A percentile compares a stretch with the other conserved stretches of the same genome.
phyloP scores from a whole-genome alignment of 495 filamentous ascomycete species.

The Aspergillus carlsbadensis region DNA sequence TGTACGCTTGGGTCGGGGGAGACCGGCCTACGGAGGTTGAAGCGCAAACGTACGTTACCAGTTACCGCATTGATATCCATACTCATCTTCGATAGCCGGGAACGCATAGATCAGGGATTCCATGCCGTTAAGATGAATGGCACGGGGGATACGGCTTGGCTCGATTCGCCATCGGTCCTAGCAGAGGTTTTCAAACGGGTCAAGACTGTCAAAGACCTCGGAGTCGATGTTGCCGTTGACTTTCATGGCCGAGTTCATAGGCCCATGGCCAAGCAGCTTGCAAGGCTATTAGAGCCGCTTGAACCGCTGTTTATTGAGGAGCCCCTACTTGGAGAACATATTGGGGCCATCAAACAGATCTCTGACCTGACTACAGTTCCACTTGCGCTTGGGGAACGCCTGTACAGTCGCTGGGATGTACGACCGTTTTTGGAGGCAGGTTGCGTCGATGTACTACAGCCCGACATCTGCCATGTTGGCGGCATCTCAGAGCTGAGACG shows the following conservation, averaged over 20 bases:
- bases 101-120: no score
- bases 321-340: conserved; percentile 70
- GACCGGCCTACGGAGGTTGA: conserved; percentile 74
- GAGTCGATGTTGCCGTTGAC: conserved; percentile 73
- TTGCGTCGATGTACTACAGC: conserved; percentile 73
- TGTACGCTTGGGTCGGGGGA: conserved; percentile 87
- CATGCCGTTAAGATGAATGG: conserved; percentile 79
- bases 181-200: conserved; percentile 65
- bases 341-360: conserved; percentile 66
- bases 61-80: no score
- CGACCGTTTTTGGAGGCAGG: conserved; percentile 68
- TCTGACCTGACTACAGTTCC: conserved; percentile 60
- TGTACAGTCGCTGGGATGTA: conserved; percentile 74
- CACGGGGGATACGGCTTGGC: conserved; percentile 75
- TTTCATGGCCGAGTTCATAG: conserved; percentile 79
- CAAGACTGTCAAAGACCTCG: conserved; percentile 65
- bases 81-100: no score
- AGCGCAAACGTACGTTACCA: conserved; percentile 51
- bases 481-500: conserved; percentile 71
- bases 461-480: conserved; percentile 73
- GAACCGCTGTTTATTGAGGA: conserved; percentile 77
- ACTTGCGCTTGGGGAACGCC: conserved; percentile 73
- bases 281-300: conserved; percentile 67
- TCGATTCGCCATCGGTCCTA: conserved; percentile 67
- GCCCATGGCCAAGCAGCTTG: conserved; percentile 79